Evolutionary conservation across 2,329 filamentous ascomycete species (phyloP).

Genomic region (Periconia sp.): DNA sequence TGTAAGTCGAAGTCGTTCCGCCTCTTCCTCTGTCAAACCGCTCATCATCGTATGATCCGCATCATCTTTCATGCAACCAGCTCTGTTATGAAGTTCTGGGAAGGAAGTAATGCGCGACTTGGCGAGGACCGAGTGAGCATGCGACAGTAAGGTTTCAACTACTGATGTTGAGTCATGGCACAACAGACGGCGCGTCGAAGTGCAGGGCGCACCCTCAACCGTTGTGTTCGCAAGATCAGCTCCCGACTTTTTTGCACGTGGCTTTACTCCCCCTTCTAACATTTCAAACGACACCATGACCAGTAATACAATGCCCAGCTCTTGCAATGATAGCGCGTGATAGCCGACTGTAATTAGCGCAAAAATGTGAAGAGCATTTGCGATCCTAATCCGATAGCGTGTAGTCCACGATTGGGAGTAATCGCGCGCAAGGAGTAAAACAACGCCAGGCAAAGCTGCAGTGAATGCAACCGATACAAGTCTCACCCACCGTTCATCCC

Average conservation of each 20-base stretch:
- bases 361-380: conserved; percentile 23
- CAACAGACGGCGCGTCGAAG: not conserved
- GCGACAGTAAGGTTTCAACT: conserved; percentile 29
- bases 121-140: conserved; percentile 18
- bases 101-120: conserved; percentile 15
- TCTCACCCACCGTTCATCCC: conserved; percentile 18
- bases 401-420: conserved; percentile 22
- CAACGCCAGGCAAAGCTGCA: conserved; percentile 19
- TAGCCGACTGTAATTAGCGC: conserved; percentile 25
- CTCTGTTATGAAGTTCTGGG: not conserved
- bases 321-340: conserved; percentile 18
- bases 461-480: conserved; percentile 21
- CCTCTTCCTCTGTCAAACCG: conserved; percentile 28
- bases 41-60: not conserved
- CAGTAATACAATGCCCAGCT: conserved; percentile 27
- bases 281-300: conserved; percentile 38
- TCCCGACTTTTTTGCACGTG: not conserved
- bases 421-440: conserved; percentile 16
- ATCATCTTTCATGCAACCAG: conserved; percentile 2
- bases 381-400: conserved; percentile 21
- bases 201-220: not conserved
- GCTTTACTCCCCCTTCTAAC: conserved; percentile 20
- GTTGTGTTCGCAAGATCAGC: not conserved
- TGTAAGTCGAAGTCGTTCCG: conserved; percentile 29
- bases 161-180: conserved; percentile 16